These are phyloP conservation scores for Leptographium wingfieldii DNA, from an alignment of 2,329 filamentous ascomycete species.

Conservation along the genomic window DNA sequence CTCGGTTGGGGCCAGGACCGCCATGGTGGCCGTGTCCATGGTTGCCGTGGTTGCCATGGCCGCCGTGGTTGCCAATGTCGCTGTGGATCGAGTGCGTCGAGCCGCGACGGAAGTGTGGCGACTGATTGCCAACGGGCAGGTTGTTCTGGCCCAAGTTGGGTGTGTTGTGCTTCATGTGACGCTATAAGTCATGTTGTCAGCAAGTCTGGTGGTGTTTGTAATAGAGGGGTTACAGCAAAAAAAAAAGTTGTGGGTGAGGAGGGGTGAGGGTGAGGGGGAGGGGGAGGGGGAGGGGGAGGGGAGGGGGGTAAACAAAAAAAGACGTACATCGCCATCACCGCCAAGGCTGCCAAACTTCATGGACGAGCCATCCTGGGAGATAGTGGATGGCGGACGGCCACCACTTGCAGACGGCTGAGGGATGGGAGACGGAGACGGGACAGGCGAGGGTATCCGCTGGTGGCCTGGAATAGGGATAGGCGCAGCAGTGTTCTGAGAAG, in stretches of 20 bases:
- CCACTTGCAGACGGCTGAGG: constrained; percentile 76
- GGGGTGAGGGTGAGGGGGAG: too few species aligned
- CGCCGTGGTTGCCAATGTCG: constrained; percentile 52
- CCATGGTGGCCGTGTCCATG: constrained; percentile 37
- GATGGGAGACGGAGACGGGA: constrained; percentile 84
- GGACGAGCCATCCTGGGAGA: constrained; percentile 53
- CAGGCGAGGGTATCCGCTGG: constrained; percentile 69
- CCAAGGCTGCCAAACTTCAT: constrained; percentile 76
- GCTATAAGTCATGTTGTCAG: constrained; percentile 25
- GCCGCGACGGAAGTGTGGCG: constrained; percentile 69
- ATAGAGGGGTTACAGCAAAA: too few species aligned
- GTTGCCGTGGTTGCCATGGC: constrained; percentile 40
- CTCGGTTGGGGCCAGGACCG: constrained; percentile 46
- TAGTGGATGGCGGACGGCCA: constrained; percentile 69
- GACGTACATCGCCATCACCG: constrained; percentile 66
- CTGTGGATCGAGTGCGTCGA: constrained; percentile 74
- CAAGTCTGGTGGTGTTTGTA: too few species aligned
- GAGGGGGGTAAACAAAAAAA: not conserved
- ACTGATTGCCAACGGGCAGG: constrained; percentile 30
- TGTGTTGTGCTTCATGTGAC: constrained; percentile 50
- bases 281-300: not conserved
- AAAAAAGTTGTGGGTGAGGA: not conserved
- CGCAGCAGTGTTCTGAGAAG: constrained; percentile 41
- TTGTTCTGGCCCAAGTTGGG: constrained; percentile 49
- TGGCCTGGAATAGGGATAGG: constrained; percentile 51